Percentiles rank a stretch among this genome's conserved stretches.
Conservation (phyloP, 2,329 filamentous ascomycete genomes). For the Talaromyces verruculosus region DNA sequence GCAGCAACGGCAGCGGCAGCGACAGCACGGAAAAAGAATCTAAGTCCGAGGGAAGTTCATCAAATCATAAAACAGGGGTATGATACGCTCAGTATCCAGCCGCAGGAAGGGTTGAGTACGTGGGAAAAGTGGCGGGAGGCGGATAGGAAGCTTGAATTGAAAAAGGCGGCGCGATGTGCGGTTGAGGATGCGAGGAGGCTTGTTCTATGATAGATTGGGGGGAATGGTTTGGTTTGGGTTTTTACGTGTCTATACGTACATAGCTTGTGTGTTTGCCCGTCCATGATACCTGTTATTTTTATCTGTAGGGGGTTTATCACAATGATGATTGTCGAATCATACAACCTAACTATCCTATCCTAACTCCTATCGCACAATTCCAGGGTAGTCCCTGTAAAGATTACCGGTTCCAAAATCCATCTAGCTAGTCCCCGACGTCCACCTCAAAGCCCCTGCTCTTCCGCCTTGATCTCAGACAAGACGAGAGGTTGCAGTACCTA, state of each 20-base stretch:
- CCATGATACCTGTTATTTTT: constrained; percentile 1
- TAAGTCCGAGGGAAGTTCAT: constrained; percentile 81
- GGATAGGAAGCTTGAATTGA: constrained; percentile 78
- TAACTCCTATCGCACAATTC: neutral
- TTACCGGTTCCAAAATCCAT: neutral
- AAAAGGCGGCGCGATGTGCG: constrained; percentile 78
- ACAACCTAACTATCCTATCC: neutral
- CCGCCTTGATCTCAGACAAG: constrained; percentile 26
- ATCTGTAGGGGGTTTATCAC: neutral
- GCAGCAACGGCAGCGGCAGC: constrained; percentile 26
- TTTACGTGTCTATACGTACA: constrained; percentile 7
- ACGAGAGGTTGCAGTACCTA: constrained; percentile 36
- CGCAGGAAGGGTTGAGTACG: constrained; percentile 78
- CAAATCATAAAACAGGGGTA: constrained; percentile 96
- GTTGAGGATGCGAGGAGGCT: constrained; percentile 66
- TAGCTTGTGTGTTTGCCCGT: neutral
- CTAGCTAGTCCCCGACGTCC: neutral
- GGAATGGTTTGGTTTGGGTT: neutral
- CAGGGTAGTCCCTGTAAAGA: neutral
- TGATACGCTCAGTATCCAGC: constrained; percentile 88
- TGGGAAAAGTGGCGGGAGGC: constrained; percentile 87
- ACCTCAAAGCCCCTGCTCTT: neutral
- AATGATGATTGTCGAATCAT: neutral
- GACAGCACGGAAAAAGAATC: constrained; percentile 56
- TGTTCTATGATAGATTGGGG: constrained; percentile 31